Base-by-base conservation (phyloP, 371 early-diverging fungal genomes). In the Chytridium lagenaria region DNA sequence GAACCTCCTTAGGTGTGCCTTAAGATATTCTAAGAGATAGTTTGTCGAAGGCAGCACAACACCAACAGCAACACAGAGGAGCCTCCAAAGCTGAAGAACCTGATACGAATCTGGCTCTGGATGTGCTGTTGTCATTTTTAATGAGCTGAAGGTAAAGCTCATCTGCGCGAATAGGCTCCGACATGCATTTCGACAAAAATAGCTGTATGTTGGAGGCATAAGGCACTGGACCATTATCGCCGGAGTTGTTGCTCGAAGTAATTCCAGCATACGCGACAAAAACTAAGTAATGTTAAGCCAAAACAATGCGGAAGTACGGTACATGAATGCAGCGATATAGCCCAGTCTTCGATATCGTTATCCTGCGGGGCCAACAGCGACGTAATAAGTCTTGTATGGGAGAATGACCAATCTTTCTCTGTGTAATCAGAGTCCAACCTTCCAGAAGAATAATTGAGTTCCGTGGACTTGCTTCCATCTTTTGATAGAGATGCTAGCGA, bases 111-210 rank as follows among this genome's bases (percentile, higher is more conserved):
- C 79, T 23, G 74, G 72, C 7, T 81, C 81, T 0, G 78, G 77
- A 71, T 82, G 75, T n/a, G 69, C 71, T n/a, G 81, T 76, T 3
- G 86, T 84, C 65, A 77, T 71, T 50, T n/a, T 83, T 82, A 55
- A 83, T 74, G 5, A 85, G 75, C 70, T 85, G 86, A 19, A 84
- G 69, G 57, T 81, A 85, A 12, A 85, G 76, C 67, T 85, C 86
- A 68, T 83, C 78, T 12, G 75, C 52, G 1, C 81, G 50, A 1
- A 28, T 37, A 1, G 80, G 79, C 23, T 51, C 49, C 16, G 80
- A 77, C 34, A 85, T n/a, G 59, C 81, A 80, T 38, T 76, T 74
- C n/a, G 69, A 61, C 69, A 23, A 78, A 37, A n/a, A 81, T 33
- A 16, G 57, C 44, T 59, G 81, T 34, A 52, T 40, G 66, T 51